Base-by-base conservation (phyloP, 352 stramenopile species). In the Phytophthora pseudosyringae region DNA sequence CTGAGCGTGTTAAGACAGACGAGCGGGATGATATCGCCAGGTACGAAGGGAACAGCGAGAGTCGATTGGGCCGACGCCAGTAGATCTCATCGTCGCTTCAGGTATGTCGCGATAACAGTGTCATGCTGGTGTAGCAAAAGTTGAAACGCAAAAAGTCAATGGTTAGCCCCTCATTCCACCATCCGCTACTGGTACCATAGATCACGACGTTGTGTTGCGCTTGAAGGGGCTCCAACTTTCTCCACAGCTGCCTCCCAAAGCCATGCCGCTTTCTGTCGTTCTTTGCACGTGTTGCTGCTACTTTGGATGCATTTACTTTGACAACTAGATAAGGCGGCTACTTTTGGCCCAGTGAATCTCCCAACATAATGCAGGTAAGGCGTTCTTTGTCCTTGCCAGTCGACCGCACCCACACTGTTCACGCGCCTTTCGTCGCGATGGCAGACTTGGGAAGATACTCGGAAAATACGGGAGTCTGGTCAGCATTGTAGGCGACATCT, bases 391-490 rank as follows among this genome's bases (percentile, higher is more conserved):
- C 47, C 13, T 44, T 41, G 0, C 61, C 53, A 6, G 28, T 36
- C 6, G 45, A 56, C 0, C 46, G 44, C 12, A 64, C 29, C 44
- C 60, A 63, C 8, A 63, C 60, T 4, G 45, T 58, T 1, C 29
- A 2, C 12, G 25, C 4, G 15, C 51, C 15, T 68, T 68, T 21
- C 25, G 9, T 50, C 5, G 39, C 16, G 18, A 63, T 29, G 2
- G 36, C 63, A 7, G 43, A 54, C 21, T 45, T 53, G 12, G 48
- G 50, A 5, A 67, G 10, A 32, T 58, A 64, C 40, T 69, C 61
- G 25, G 60, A 64, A 15, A 69, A 59, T 3, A 47, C 31, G n/a
- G 47, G 46, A 8, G 64, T 68, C 35, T 73, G 44, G 28, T 75
- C 56, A 9, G 45, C 58, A 25, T 75, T 64, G 25, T 46, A 62